phyloP scores from a whole-genome alignment of 441 rosid species.

The Pelargonium fulgidum region DNA sequence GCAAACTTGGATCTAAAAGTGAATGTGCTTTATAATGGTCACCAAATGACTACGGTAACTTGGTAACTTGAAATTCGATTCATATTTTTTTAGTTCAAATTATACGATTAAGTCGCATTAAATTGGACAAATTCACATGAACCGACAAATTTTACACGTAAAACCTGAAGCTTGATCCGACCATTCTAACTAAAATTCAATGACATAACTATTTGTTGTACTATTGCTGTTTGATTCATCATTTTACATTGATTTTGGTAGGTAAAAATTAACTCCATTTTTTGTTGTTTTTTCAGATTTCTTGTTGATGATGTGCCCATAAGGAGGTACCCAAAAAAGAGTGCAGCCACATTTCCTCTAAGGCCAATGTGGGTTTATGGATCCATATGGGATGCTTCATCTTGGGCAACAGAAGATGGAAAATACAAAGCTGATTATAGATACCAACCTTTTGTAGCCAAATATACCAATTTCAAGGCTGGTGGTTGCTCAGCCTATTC shows the following conservation, averaged over 20 bases:
- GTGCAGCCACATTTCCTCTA: slow-evolving; percentile 62
- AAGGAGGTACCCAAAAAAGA: slow-evolving; percentile 82
- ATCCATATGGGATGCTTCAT: slow-evolving; percentile 94
- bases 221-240: too few relatives aligned
- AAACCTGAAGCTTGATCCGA: too few relatives aligned
- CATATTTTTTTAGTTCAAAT: too few relatives aligned
- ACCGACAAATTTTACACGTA: too few relatives aligned
- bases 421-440: slow-evolving; percentile 84
- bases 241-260: neutral
- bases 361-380: slow-evolving; percentile 99
- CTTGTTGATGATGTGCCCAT: slow-evolving; percentile 89
- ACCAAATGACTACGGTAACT: too few relatives aligned
- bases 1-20: too few relatives aligned
- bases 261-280: neutral
- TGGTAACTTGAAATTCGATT: too few relatives aligned
- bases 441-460: slow-evolving; percentile 83
- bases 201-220: too few relatives aligned
- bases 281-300: slow-evolving; percentile 39
- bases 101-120: too few relatives aligned
- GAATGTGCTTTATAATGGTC: too few relatives aligned
- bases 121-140: too few relatives aligned
- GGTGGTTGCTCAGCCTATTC: slow-evolving; percentile 78
- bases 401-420: slow-evolving; percentile 94
- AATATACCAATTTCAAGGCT: slow-evolving; percentile 62
- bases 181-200: too few relatives aligned